phyloP scores from a whole-genome alignment of 2,329 filamentous ascomycete genomes.

The Arachnomyces sp. region DNA sequence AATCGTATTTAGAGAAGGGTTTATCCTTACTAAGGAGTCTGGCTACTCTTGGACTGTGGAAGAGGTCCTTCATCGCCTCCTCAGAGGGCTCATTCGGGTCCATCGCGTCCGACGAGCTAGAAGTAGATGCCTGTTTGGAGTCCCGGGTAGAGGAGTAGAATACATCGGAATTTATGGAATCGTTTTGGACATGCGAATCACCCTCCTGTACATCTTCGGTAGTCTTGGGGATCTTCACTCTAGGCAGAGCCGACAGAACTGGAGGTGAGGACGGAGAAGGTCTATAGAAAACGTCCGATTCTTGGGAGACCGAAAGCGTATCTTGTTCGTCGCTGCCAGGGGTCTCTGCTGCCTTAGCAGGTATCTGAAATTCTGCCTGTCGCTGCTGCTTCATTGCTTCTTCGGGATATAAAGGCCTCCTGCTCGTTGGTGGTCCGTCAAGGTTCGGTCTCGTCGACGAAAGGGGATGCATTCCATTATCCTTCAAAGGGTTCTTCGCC shows the following conservation, averaged over 20 bases:
- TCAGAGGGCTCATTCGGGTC: conserved; percentile 44
- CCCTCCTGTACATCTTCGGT: conserved; percentile 39
- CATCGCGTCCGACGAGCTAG: conserved; percentile 13
- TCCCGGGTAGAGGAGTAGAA: conserved; percentile 36
- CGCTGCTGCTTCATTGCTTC: conserved; percentile 40
- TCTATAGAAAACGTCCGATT: conserved; percentile 51
- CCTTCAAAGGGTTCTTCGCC: conserved; percentile 17
- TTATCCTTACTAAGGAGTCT: conserved; percentile 12
- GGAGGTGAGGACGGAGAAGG: conserved; percentile 40
- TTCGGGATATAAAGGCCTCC: conserved; percentile 30
- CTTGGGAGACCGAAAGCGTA: conserved; percentile 39
- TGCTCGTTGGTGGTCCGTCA: conserved; percentile 17
- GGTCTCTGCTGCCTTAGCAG: conserved; percentile 41
- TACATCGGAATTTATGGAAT: conserved; percentile 48
- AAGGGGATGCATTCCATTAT: conserved; percentile 26
- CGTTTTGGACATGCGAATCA: conserved; percentile 20
- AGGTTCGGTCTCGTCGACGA: conserved; percentile 11
- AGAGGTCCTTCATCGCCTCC: conserved; percentile 53
- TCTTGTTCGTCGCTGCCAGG: conserved; percentile 19
- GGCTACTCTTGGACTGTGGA: conserved; percentile 52
- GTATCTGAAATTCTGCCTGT: conserved; percentile 45
- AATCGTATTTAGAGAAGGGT: too few relatives aligned
- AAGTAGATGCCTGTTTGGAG: conserved; percentile 9
- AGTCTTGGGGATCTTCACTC: conserved; percentile 47
- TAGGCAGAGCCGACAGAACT: conserved; percentile 45